Evolutionary conservation across 257 asterid species (phyloP).

Genomic region (Solanum sitiens): DNA sequence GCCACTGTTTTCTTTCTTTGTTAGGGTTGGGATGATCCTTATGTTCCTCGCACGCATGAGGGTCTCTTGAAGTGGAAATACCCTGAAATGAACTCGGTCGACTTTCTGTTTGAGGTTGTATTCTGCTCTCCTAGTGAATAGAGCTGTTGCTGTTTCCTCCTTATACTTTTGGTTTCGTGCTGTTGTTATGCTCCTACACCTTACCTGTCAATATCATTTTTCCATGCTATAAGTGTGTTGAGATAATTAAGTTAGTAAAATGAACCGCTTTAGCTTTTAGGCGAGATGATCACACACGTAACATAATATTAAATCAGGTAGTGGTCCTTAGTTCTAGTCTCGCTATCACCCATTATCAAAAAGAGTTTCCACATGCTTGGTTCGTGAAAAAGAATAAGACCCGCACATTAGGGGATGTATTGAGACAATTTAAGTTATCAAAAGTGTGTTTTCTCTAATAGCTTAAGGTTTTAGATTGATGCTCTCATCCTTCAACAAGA

Average conservation of each 20-base stretch:
- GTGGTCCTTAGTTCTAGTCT: not conserved
- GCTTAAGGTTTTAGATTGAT: not conserved
- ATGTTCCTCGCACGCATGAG: constrained; percentile 90
- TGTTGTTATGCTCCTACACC: not conserved
- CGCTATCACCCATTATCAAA: not conserved
- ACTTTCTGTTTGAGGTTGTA: constrained; percentile 91
- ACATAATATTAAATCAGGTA: not conserved
- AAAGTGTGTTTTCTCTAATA: not conserved
- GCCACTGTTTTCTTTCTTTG: not conserved
- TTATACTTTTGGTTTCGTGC: not conserved
- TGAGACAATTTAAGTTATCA: not conserved
- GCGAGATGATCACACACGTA: not conserved
- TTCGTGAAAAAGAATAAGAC: not conserved
- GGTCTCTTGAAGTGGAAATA: constrained; percentile 99
- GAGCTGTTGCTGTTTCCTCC: not conserved
- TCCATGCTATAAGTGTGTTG: not conserved
- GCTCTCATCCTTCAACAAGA: not conserved
- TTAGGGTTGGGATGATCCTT: constrained; percentile 99
- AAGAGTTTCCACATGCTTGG: not conserved
- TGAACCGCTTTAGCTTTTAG: not conserved
- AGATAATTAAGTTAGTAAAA: not conserved
- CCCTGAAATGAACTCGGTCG: constrained; percentile 90
- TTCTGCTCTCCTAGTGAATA: not conserved
- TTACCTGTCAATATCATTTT: not conserved
- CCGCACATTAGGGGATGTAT: not conserved